These are phyloP conservation scores for Planoprotostelium fungivorum DNA, from an alignment of 78 protist genomes.

Conservation along the genomic window DNA sequence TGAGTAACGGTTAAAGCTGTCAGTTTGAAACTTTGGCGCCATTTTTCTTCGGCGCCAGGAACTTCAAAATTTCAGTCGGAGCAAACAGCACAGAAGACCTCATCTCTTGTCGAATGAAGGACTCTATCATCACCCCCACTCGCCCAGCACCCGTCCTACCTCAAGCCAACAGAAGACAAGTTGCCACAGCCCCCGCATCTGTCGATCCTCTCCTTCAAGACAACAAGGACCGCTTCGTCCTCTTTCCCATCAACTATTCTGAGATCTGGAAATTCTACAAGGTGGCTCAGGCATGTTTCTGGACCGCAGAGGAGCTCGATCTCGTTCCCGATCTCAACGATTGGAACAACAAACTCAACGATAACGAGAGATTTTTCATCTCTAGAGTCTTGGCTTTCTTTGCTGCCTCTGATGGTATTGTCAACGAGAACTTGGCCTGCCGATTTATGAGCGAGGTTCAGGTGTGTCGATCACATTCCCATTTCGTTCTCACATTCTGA, in stretches of 20 bases:
- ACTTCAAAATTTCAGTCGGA: too few species aligned
- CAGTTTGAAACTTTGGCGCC: too few species aligned
- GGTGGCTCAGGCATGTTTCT: constrained; percentile 90
- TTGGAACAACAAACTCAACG: constrained; percentile 79
- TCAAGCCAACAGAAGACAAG: background rate
- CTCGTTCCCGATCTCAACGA: constrained; percentile 73
- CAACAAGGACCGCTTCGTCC: constrained; percentile 83
- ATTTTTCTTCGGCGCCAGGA: too few species aligned
- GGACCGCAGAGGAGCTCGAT: constrained; percentile 98
- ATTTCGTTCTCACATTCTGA: too few species aligned
- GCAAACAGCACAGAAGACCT: too few species aligned
- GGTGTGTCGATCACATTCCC: background rate
- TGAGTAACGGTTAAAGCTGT: too few species aligned
- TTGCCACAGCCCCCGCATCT: background rate
- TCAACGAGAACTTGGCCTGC: constrained; percentile 92
- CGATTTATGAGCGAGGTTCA: constrained; percentile 91
- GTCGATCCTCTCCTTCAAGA: constrained; percentile 57
- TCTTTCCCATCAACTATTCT: constrained; percentile 87
- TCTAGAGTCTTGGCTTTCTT: constrained; percentile 94
- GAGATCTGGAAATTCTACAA: constrained; percentile 92
- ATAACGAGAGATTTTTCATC: constrained; percentile 90
- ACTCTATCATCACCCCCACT: background rate
- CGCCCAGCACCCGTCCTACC: background rate
- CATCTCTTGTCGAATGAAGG: too few species aligned
- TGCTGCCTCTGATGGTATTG: constrained; percentile 97